Base-by-base conservation (phyloP, 306 rosid species). In the Begonia fuchsioides region DNA sequence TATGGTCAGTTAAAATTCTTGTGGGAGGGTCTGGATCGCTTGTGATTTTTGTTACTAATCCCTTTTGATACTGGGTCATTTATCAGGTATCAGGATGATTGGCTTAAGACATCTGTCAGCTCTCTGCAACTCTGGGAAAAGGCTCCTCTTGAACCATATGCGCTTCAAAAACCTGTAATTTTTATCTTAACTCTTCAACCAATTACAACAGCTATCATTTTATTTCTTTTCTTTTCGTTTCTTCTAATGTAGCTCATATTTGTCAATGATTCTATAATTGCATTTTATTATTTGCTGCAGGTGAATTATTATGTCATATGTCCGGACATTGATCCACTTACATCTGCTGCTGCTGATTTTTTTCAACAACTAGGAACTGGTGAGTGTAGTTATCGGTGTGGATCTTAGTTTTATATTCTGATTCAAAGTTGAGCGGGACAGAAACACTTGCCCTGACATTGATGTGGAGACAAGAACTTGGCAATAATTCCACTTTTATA, bases 281-380 rank as follows among this genome's bases (percentile, higher is more conserved):
- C 52, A 20, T 49, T 52, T 58, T 50, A 26, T n/a, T 38, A 35
- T 69, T 67, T 68, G 63, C 62, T 84, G 81, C 92, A 90, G 97
- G 68, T 90, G 62, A 70, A 66, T 43, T 90, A 81, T 68, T 58
- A 64, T 44, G 93, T 90, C 50, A 71, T 90, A 54, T 90, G 97
- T 69, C 97, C 97, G 49, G 92, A 90, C 71, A 79, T 90, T 48
- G 92, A 90, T 74, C 97, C 97, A 61, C 95, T 90, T 60, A 75
- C 82, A 15, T 66, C 90, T 55, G 97, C 95, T 52, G 92, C 93
- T 61, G 72, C 94, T 39, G 97, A 90, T 68, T 90, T 84, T 81
- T 84, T 90, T 61, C 97, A 90, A 59, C 97, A 90, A 76, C 84
- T 90, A 39, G 95, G 93, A 58, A 84, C 93, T 48, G 97, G 97